Conservation (phyloP, 345 rosid species). For the Mangifera indica region DNA sequence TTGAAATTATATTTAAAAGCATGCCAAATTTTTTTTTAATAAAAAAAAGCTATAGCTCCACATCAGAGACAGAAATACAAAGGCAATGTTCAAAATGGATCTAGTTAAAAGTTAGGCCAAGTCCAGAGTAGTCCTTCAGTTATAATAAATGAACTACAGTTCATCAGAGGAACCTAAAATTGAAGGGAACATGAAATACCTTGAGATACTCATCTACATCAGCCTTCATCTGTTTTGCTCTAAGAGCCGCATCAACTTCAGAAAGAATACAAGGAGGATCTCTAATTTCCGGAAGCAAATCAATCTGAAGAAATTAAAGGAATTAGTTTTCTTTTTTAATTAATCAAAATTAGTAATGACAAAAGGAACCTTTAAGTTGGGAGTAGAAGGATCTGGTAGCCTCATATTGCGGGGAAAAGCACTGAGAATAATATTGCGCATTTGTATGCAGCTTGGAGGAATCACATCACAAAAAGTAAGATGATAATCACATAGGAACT, state of each 20-base stretch:
- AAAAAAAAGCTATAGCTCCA: background rate
- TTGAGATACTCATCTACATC: constrained; percentile 93
- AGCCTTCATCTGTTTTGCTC: constrained; percentile 75
- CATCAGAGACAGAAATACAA: background rate
- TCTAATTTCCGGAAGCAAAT: constrained; percentile 86
- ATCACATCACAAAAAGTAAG: constrained; percentile 96
- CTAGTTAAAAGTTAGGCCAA: background rate
- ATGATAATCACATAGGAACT: constrained; percentile 96
- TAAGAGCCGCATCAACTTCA: constrained; percentile 88
- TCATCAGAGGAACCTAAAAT: constrained; percentile 3
- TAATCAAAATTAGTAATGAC: constrained; percentile 10
- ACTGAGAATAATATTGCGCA: constrained; percentile 94
- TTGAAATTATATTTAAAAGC: background rate
- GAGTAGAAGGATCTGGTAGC: constrained; percentile 98
- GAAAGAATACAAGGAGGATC: constrained; percentile 80
- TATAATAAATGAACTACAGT: background rate
- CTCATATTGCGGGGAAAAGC: constrained; percentile 96
- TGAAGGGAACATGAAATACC: constrained; percentile 35
- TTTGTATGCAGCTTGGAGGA: constrained; percentile 98
- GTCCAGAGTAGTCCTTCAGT: background rate
- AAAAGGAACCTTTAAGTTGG: constrained; percentile 60
- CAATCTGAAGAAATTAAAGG: constrained; percentile 52
- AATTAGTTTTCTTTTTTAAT: constrained; percentile 1
- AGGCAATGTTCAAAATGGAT: background rate
- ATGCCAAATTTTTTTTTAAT: background rate